A percentile compares a stretch with the other conserved stretches of the same genome.
Conservation (phyloP, 2,329 filamentous ascomycete genomes). For the Sporothrix pallida region DNA sequence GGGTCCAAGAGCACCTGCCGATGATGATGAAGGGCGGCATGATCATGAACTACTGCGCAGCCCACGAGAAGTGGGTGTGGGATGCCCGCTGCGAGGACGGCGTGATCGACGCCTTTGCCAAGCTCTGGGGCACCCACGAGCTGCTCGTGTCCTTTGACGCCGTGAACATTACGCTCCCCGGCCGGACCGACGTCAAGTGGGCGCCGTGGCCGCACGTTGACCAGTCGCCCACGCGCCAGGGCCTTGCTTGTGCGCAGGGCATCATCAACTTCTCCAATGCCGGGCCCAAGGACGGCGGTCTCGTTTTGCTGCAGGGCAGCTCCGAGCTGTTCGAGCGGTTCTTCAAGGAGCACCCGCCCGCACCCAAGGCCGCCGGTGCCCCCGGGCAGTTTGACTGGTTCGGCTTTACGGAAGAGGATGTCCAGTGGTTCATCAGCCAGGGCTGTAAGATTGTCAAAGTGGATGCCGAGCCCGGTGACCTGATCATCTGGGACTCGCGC, state of each 20-base stretch:
- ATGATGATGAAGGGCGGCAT: slow-evolving; percentile 1
- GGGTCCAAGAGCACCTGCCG: neutral
- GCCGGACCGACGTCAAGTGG: neutral
- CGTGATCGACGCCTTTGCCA: neutral
- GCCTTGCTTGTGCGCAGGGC: neutral
- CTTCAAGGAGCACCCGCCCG: neutral
- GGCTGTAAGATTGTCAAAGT: neutral
- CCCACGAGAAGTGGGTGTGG: slow-evolving; percentile 3
- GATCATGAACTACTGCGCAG: neutral
- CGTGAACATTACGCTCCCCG: neutral
- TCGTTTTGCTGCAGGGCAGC: neutral
- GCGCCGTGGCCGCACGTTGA: slow-evolving; percentile 1
- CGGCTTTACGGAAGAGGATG: neutral
- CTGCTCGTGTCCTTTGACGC: slow-evolving; percentile 2
- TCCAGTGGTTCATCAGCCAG: neutral
- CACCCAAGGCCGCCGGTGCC: neutral
- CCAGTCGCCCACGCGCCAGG: neutral
- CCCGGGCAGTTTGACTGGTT: neutral
- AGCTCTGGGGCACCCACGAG: neutral
- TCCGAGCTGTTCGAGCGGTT: neutral
- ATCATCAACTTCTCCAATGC: neutral
- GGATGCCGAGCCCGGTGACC: neutral
- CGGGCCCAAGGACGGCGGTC: neutral
- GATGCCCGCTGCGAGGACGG: neutral
- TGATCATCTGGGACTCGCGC: slow-evolving; percentile 8